Evolutionary conservation across 352 stramenopile genomes (phyloP).

Genomic region (Globisporangium solare): DNA sequence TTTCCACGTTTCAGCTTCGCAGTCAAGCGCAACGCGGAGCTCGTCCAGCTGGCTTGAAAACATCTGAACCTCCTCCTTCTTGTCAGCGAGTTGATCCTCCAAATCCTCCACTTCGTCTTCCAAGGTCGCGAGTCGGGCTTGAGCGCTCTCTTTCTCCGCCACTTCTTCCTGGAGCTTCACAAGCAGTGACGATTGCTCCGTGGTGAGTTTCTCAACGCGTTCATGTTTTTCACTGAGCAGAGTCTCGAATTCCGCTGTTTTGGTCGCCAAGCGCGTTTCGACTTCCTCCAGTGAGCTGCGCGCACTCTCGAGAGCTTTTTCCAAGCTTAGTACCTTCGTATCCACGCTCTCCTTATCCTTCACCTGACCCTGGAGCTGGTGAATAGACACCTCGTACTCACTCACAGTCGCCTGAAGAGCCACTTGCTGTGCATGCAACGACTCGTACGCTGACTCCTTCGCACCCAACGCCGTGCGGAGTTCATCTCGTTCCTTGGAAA

Average conservation of each 20-base stretch:
- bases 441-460: no score
- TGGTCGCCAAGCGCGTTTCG: no score
- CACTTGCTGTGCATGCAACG: no score
- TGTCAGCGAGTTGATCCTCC: conserved; percentile 10
- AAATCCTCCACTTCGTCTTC: conserved; percentile 7
- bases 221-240: conserved; percentile 4
- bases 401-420: no score
- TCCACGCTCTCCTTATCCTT: no score
- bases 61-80: neutral
- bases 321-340: no score
- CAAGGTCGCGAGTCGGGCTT: neutral
- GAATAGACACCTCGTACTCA: no score
- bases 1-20: no score
- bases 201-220: neutral
- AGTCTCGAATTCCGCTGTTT: no score
- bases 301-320: no score
- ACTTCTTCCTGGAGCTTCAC: conserved; percentile 12
- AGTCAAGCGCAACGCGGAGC: neutral
- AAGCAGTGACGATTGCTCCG: conserved; percentile 1
- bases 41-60: conserved; percentile 4
- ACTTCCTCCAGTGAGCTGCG: no score
- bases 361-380: no score
- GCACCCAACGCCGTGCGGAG: neutral
- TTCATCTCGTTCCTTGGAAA: neutral
- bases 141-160: conserved; percentile 9